Evolutionary conservation across 805 yeast genomes (phyloP), one percentile per base, ranked within the genome.

Genomic region (Vanderwaltozyma tropicalis): DNA sequence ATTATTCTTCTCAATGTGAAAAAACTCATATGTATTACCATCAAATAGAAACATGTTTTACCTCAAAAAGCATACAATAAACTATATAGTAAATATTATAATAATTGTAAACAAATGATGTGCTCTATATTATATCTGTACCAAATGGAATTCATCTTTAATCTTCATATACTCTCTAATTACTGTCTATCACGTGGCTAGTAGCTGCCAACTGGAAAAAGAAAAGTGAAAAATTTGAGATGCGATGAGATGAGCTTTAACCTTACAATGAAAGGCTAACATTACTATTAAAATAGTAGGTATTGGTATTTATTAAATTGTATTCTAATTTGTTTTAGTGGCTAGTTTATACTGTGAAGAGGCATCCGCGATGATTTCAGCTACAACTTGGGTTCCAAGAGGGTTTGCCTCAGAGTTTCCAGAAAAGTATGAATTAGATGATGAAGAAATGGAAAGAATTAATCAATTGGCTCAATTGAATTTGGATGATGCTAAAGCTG

Each of bases 361-460:
- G 24, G 6, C 6, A 21, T 7, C 10, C 24, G 10, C 1, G 25
- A 87, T 88, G 95, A 80, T 89, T 46, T 86, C 98, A 28, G 81
- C 96, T 20, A 78, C 92, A 34, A 67, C 79, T 36, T 92, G 98
- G 97, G 95, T 89, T 18, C 96, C 97, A 35, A 76, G 95, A 53
- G 98, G 98, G 5, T 82, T 71, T 60, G 94, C 98, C 21, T 74
- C 94, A 28, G 96, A 88, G 60, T 84, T 80, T 55, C 97, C 98
- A 5, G 85, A 77, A 52, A 75, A 81, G 54, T 87, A 86, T 52
- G 95, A 85, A 48, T 65, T 89, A 38, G 79, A 87, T 48, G 97
- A 92, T 44, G 89, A 74, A 42, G 98, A 92, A 63, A 79, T 92
- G 84, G 89, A 76, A 40, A 74, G 96, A 63, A 87, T 92, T 56